phyloP scores from a whole-genome alignment of 1,139 yeast genomes.

The Saccharomyces hybrid region DNA sequence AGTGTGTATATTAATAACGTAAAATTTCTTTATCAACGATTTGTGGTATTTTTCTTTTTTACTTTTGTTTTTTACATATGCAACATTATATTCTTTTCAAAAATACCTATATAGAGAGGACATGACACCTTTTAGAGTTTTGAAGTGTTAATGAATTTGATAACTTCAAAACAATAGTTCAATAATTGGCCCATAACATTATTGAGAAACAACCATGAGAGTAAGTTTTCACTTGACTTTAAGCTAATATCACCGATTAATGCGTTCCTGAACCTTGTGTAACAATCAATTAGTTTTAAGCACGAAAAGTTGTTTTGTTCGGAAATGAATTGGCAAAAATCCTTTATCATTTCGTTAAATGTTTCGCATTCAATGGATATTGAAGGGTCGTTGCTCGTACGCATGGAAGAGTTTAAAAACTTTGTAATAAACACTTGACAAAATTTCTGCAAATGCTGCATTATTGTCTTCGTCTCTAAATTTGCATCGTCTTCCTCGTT shows the following conservation, averaged over 20 bases:
- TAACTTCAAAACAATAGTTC: constrained; percentile 3
- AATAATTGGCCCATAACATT: constrained; percentile 1
- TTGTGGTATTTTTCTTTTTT: not conserved
- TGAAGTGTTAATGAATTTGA: not conserved
- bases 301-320: not conserved
- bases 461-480: not conserved
- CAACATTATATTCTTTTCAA: not conserved
- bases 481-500: not conserved
- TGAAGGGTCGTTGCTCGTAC: not conserved
- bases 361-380: not conserved
- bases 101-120: not conserved
- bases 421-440: not conserved
- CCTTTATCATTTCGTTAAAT: constrained; percentile 1
- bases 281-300: constrained; percentile 1
- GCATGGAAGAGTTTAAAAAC: not conserved
- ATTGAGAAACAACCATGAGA: constrained; percentile 3
- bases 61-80: not conserved
- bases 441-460: not conserved
- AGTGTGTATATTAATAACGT: constrained; percentile 1
- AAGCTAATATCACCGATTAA: constrained; percentile 1
- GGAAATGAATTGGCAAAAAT: constrained; percentile 2
- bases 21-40: not conserved
- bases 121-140: not conserved
- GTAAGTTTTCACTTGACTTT: not conserved
- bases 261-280: constrained; percentile 1